Evolutionary conservation across 2,329 filamentous ascomycete species (phyloP).

Genomic region (Neonectria coccinea): DNA sequence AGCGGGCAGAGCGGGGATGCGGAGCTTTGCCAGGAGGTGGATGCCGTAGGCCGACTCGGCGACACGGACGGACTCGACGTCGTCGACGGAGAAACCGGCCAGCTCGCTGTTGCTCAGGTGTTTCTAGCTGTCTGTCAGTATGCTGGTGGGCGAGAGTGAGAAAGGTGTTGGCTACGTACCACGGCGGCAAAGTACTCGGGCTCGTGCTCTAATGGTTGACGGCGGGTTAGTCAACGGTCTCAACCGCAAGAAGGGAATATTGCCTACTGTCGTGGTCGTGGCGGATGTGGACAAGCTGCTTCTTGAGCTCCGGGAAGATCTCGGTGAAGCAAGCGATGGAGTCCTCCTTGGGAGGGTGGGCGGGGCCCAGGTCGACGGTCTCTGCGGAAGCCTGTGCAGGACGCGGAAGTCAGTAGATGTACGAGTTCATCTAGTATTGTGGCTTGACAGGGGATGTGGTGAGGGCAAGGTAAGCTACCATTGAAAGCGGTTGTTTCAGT

Average conservation of each 20-base stretch:
- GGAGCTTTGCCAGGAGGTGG: constrained; percentile 81
- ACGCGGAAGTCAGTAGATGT: constrained; percentile 11
- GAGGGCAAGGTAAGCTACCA: constrained; percentile 26
- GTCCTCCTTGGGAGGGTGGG: constrained; percentile 63
- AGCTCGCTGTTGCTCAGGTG: constrained; percentile 78
- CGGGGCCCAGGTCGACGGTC: constrained; percentile 62
- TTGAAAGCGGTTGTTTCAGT: constrained; percentile 22
- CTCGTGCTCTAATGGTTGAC: constrained; percentile 60
- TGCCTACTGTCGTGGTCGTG: constrained; percentile 58
- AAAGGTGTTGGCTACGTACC: constrained; percentile 39
- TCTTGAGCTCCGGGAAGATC: constrained; percentile 64
- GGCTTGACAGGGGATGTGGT: not conserved
- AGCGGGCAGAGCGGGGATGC: constrained; percentile 57
- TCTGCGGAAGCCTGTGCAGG: constrained; percentile 61
- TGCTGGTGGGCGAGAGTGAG: not conserved
- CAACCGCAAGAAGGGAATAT: too few relatives aligned
- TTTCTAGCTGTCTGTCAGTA: constrained; percentile 14
- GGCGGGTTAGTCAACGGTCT: not conserved
- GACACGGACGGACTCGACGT: constrained; percentile 91
- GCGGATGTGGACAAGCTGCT: constrained; percentile 61
- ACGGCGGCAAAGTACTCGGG: constrained; percentile 66
- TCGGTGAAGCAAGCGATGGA: constrained; percentile 62
- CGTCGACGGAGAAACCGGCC: constrained; percentile 82
- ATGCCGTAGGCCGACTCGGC: constrained; percentile 86
- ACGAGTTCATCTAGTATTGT: not conserved